Evolutionary conservation across 2,329 filamentous ascomycete genomes (phyloP).

Genomic region (Neonectria punicea): DNA sequence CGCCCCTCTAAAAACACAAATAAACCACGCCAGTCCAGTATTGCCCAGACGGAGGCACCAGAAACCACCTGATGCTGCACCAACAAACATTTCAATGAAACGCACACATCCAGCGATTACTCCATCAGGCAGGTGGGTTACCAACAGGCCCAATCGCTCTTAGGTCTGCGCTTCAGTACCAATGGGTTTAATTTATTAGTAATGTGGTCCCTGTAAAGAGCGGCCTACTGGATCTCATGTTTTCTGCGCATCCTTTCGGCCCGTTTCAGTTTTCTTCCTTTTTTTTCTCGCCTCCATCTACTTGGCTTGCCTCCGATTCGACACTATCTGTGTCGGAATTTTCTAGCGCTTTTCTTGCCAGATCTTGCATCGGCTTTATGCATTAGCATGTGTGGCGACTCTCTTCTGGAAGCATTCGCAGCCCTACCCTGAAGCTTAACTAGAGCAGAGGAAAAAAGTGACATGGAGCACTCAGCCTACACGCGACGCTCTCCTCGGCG

Average conservation of each 20-base stretch:
- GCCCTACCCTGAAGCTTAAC: background rate
- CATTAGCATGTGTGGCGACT: background rate
- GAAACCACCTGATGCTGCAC: background rate
- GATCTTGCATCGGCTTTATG: background rate
- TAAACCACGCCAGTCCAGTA: background rate
- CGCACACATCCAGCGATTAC: background rate
- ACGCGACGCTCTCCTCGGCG: too few species aligned
- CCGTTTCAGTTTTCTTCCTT: background rate
- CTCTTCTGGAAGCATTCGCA: background rate
- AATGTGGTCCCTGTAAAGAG: background rate
- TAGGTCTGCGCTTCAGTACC: background rate
- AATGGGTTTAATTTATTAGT: background rate
- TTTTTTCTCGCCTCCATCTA: background rate
- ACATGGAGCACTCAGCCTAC: too few species aligned
- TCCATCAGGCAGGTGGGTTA: background rate
- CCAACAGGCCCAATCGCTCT: background rate
- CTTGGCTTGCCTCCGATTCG: background rate
- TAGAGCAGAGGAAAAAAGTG: too few species aligned
- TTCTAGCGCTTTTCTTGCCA: background rate
- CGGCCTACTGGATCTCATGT: background rate
- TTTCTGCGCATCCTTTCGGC: background rate
- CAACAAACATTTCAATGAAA: background rate
- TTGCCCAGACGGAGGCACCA: background rate
- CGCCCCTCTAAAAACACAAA: background rate
- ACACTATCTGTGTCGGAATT: background rate